Evolutionary conservation across 2,329 filamentous ascomycete species (phyloP), one percentile per base, ranked within the genome.

Genomic region (Paecilomyces formosus): DNA sequence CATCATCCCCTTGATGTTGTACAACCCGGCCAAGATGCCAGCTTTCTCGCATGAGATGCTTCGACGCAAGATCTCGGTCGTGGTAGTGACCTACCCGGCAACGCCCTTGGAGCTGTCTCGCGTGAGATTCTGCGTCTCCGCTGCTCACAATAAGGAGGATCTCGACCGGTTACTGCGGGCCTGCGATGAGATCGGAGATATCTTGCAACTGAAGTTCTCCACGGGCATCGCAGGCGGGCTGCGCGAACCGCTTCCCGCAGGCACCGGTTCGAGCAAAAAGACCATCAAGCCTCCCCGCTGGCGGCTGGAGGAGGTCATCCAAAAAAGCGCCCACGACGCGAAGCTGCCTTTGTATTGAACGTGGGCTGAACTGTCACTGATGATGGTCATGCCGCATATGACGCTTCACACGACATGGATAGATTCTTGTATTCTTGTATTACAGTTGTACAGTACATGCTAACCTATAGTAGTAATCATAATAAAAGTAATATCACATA

Each of bases 21-120:
- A 96, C 81, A 90, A 96, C 76, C 93, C 93, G 8, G 93, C 89
- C 69, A 97, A 97, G 80, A 96, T 97, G 81, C 88, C 92, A 2
- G 92, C 93, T 59, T 97, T 97, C 76, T 96, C 91, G 54, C 92
- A 95, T 71, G 93, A 96, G 75, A 97, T 97, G 93, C 84, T 97
- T 60, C 89, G 88, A 77, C 90, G 93, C 72, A 96, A 96, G 75
- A 96, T 97, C 66, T 92, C 92, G 0, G 90, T 97, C 55, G 93
- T 97, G 21, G 89, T 97, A 30, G 93, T 97, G 59, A 93, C 92
- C 52, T 97, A 97, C 72, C 93, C 93, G 6, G 93, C 92, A 13
- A 97, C 92, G 1, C 92, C 93, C 0, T 84, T 97, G 31, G 94
- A 96, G 68, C 92, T 89, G 63, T 96, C 92, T 18, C 88, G 93